Evolutionary conservation across 2,329 filamentous ascomycete genomes (phyloP).

Genomic region (Scolecobasidium constrictum): DNA sequence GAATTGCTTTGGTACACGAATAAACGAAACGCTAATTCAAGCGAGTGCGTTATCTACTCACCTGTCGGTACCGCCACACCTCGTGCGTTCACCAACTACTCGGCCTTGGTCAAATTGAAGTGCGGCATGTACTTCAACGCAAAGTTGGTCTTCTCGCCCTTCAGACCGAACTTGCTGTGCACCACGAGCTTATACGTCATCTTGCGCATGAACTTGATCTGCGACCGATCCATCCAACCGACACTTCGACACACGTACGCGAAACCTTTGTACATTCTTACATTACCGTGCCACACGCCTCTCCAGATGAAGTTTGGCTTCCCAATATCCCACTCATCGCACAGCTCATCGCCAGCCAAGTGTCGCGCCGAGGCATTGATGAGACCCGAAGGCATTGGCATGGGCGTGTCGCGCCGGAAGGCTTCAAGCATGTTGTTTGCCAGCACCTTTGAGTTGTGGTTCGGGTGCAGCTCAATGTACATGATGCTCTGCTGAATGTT

Average conservation of each 20-base stretch:
- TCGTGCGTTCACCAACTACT: no score
- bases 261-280: slow-evolving; percentile 47
- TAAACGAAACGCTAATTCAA: no score
- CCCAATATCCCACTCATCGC: slow-evolving; percentile 49
- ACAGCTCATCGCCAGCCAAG: slow-evolving; percentile 58
- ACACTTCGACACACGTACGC: slow-evolving; percentile 41
- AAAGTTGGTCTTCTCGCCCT: slow-evolving; percentile 49
- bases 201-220: slow-evolving; percentile 40
- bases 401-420: slow-evolving; percentile 53
- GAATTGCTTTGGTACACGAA: no score
- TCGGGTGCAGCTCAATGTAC: slow-evolving; percentile 55
- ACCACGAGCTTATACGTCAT: slow-evolving; percentile 50
- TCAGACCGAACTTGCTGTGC: slow-evolving; percentile 53
- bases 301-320: no score
- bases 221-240: slow-evolving; percentile 36
- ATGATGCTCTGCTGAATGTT: slow-evolving; percentile 64
- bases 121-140: slow-evolving; percentile 65
- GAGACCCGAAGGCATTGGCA: slow-evolving; percentile 54
- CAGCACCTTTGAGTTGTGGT: slow-evolving; percentile 49
- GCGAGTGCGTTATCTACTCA: no score
- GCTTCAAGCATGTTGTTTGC: slow-evolving; percentile 66
- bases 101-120: no score
- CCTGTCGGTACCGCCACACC: no score
- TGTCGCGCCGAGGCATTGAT: slow-evolving; percentile 57
- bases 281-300: no score